phyloP scores from a whole-genome alignment of 2,329 filamentous ascomycete genomes.

The Nothophoma quercina region DNA sequence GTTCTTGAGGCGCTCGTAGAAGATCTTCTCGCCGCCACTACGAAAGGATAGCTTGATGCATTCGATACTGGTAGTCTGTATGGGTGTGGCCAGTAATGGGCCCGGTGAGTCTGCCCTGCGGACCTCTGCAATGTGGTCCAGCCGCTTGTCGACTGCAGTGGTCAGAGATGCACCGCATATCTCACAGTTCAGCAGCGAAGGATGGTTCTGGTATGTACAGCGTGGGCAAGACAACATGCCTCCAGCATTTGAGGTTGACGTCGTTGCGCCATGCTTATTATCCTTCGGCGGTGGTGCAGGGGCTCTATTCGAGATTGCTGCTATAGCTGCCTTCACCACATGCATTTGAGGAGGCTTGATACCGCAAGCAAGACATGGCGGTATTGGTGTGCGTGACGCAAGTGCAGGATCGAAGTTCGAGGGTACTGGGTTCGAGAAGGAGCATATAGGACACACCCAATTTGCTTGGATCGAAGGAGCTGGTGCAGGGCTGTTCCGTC shows the following conservation, averaged over 20 bases:
- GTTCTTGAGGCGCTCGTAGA: constrained; percentile 86
- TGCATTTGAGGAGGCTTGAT: constrained; percentile 88
- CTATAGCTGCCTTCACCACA: constrained; percentile 85
- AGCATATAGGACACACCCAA: constrained; percentile 96
- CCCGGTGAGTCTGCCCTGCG: constrained; percentile 78
- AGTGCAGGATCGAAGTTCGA: constrained; percentile 90
- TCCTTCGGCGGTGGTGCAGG: constrained; percentile 40
- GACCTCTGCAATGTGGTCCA: constrained; percentile 48
- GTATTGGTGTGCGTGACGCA: constrained; percentile 78
- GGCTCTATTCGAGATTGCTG: constrained; percentile 69
- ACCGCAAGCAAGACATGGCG: constrained; percentile 90
- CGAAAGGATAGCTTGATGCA: constrained; percentile 93
- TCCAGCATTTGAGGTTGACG: constrained; percentile 19
- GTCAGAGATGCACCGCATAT: constrained; percentile 84
- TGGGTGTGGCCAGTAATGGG: constrained; percentile 62
- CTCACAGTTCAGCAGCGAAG: constrained; percentile 84
- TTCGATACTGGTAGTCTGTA: constrained; percentile 70
- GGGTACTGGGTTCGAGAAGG: constrained; percentile 90
- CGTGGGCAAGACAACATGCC: constrained; percentile 69
- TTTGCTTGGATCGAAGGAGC: constrained; percentile 70
- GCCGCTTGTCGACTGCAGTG: constrained; percentile 57
- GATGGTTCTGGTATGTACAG: constrained; percentile 94
- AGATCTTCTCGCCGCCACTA: constrained; percentile 86
- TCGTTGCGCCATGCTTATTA: constrained; percentile 46
- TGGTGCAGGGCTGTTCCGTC: constrained; percentile 53